Base-by-base conservation (phyloP, 1,139 yeast genomes). In the Trichomonascaceae sp. region DNA sequence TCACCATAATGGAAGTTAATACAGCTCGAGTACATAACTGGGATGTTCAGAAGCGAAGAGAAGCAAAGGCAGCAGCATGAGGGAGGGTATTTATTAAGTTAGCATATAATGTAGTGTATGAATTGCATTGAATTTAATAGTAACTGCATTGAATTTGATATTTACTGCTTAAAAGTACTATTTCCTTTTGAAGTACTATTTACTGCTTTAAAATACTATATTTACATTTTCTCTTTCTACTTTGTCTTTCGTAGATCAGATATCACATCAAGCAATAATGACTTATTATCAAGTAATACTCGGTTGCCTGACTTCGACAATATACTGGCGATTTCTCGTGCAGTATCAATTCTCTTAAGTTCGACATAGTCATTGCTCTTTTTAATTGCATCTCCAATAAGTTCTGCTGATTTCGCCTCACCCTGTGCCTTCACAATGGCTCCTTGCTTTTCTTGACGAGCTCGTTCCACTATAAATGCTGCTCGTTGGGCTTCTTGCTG, bases 401-500 rank as follows among this genome's bases (percentile, higher is more conserved):
- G 85, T 71, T 91, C 95, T 38, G 99, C 99, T 55, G 97, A 87
- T 69, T 88, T 85, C 61, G 99, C 99, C 74, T 93, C 99, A 82
- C 99, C 99, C 70, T 89, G 87, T 6, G 98, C 98, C 71, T 87
- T 89, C 57, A 93, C 97, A 62, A 93, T 95, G 75, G 88, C 80
- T 70, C 95, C 96, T 72, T 93, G 97, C 72, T 93, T 93, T 75
- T 93, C 99, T 73, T 95, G 99, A 63, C 87, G 84, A 17, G 99
- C 99, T 69, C 91, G 88, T 72, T 93, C 99, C 53, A 93, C 99
- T 52, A 93, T 78, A 63, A 91, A 95, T 0, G 98, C 97, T 13
- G 99, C 98, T 71, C 96, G 84, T 75, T 93, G 97, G 30, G 99
- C 98, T 70, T 93, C 99, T 76, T 93, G 99, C 74, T 95, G 99